Base-by-base conservation (phyloP, 2,329 filamentous ascomycete genomes). In the Geosmithia putterillii region DNA sequence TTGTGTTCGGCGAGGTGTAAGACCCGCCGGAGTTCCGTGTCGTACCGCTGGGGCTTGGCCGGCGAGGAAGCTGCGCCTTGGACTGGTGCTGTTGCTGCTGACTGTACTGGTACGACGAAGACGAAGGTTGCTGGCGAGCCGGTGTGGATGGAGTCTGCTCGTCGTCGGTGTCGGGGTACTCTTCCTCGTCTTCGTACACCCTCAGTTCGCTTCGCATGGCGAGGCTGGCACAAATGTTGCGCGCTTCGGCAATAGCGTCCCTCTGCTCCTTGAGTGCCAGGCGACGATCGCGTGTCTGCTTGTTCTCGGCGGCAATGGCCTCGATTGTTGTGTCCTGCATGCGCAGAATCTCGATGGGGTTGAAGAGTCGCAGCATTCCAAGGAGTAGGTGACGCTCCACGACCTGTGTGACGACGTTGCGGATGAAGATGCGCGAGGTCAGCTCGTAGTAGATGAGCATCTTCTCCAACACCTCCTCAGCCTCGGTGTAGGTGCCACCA, bases 381-480 rank as follows among this genome's bases (percentile, higher is more conserved):
- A 71, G 62, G 10, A 73, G 59, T 3, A 73, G 56, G 44, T 73
- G 70, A 0, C 70, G 63, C 53, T 73, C 70, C 1, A 70, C 65
- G 0, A 73, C 69, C 46, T 73, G 70, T 0, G 69, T 72, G 43
- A 73, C 71, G 44, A 70, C 63, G 47, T 73, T 73, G 43, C 70
- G 62, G 22, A 69, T 71, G 46, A 72, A 73, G 41, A 67, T 69
- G 52, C 70, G 68, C 7, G 68, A 67, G 2, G 69, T 70, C 8
- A 73, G 62, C 35, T 73, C 69, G 47, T 73, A 73, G 57, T 70
- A 73, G 47, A 73, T 73, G 42, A 73, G 59, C 70, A 73, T 73
- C 60, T 73, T 73, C 54, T 73, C 70, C 21, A 73, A 51, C 0
- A 73, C 69, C 52, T 73, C 70, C 46, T 73, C 67, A 0, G 70